Conservation (phyloP, 1,284 basidiomycete genomes). For the Bondarzewia mesenterica region DNA sequence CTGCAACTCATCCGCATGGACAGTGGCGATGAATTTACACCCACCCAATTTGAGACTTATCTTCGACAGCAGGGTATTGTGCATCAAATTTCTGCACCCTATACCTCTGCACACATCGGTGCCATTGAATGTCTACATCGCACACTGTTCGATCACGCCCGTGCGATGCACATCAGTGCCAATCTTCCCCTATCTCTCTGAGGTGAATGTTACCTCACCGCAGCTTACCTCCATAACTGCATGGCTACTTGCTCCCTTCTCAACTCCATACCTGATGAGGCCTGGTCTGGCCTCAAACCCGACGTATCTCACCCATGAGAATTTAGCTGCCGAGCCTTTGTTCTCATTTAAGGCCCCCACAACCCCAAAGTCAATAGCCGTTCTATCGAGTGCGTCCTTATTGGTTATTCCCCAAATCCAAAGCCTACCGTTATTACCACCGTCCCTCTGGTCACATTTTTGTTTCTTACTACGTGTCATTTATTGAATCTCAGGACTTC, state of each 20-base stretch:
- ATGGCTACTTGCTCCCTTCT: conserved; percentile 1
- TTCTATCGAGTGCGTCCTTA: conserved; percentile 24
- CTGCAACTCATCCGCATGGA: no score
- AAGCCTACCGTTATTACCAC: conserved; percentile 19
- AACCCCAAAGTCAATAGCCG: conserved; percentile 23
- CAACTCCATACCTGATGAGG: conserved; percentile 12
- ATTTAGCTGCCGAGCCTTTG: conserved; percentile 15
- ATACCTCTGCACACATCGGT: conserved; percentile 24
- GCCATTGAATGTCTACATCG: conserved; percentile 19
- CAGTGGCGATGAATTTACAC: no score
- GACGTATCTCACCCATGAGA: conserved; percentile 16
- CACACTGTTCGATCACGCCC: conserved; percentile 17
- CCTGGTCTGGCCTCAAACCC: conserved; percentile 11
- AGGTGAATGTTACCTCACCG: no score
- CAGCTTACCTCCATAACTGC: conserved; percentile 5
- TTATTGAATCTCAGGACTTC: background rate
- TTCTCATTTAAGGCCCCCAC: conserved; percentile 12
- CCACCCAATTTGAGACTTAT: no score
- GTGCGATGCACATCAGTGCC: conserved; percentile 18
- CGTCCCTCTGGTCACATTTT: background rate
- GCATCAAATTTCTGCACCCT: conserved; percentile 17
- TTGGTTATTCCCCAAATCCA: conserved; percentile 24
- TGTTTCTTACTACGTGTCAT: background rate
- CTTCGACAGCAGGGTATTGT: no score
- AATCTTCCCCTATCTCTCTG: conserved; percentile 14